Conservation (phyloP, 345 rosid genomes). For the Acer yangbiense region DNA sequence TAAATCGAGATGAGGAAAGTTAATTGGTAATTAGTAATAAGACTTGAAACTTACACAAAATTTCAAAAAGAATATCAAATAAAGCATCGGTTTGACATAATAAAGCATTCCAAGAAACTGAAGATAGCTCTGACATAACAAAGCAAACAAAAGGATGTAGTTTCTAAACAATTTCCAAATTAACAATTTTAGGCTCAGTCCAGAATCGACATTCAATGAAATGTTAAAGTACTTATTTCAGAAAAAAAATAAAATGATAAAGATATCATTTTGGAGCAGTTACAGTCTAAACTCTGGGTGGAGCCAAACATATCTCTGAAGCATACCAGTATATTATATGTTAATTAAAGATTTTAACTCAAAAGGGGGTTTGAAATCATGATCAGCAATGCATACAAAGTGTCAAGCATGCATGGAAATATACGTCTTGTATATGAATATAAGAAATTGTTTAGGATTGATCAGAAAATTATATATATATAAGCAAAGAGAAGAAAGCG, state of each 20-base stretch:
- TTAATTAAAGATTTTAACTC: too few relatives aligned
- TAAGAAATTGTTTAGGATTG: too few relatives aligned
- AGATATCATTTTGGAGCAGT: too few relatives aligned
- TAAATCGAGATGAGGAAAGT: conserved; percentile 28
- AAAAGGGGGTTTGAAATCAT: background rate
- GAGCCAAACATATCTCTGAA: background rate
- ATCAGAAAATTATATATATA: too few relatives aligned
- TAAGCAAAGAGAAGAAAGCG: too few relatives aligned
- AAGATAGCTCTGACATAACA: background rate
- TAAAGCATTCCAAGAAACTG: background rate
- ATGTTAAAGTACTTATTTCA: background rate
- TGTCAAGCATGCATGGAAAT: too few relatives aligned
- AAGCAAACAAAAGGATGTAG: background rate
- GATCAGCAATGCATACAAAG: too few relatives aligned
- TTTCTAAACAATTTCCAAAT: background rate
- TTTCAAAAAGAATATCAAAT: background rate
- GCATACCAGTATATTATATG: too few relatives aligned
- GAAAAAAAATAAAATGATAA: too few relatives aligned
- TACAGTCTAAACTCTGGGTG: background rate
- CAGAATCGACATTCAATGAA: background rate
- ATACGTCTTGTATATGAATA: too few relatives aligned
- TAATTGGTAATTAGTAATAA: background rate
- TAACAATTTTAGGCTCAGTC: background rate
- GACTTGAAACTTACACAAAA: background rate
- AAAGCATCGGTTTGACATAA: background rate